These are phyloP conservation scores for Mortierella sp. DNA, from an alignment of 371 early-diverging fungal genomes.

Conservation along the genomic window DNA sequence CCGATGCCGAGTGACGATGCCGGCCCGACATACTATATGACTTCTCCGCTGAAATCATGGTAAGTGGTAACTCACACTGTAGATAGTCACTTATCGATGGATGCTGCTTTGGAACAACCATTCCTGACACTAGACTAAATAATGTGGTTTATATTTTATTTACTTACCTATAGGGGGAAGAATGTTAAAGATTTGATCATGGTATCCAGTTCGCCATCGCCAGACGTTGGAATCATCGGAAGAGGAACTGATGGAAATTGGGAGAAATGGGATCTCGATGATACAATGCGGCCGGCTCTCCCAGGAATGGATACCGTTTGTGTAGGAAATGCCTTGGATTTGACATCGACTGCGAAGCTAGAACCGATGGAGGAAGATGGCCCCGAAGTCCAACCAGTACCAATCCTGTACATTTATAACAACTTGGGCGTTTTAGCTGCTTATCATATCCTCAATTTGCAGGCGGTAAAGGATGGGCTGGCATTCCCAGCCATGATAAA, in stretches of 20 bases:
- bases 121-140: neutral
- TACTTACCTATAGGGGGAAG: conserved; percentile 15
- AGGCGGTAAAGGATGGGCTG: conserved; percentile 19
- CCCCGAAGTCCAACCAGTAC: conserved; percentile 27
- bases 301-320: conserved; percentile 21
- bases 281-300: conserved; percentile 25
- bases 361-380: conserved; percentile 42
- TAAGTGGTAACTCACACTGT: conserved; percentile 5
- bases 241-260: conserved; percentile 26
- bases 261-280: conserved; percentile 42
- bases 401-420: conserved; percentile 42
- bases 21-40: conserved; percentile 29
- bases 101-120: no score
- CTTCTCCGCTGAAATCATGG: conserved; percentile 38
- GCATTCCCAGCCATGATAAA: conserved; percentile 33
- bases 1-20: conserved; percentile 26
- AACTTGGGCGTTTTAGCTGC: conserved; percentile 29
- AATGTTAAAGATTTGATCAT: conserved; percentile 29
- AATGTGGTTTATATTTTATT: neutral
- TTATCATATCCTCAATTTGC: conserved; percentile 27
- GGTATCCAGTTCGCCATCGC: conserved; percentile 24
- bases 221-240: conserved; percentile 31
- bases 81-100: neutral
- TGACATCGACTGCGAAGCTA: conserved; percentile 28
- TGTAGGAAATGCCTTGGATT: conserved; percentile 38